Percentiles rank a stretch among this genome's conserved stretches.
phyloP scores from a whole-genome alignment of 495 filamentous ascomycete genomes.

The Penicillium canariense region DNA sequence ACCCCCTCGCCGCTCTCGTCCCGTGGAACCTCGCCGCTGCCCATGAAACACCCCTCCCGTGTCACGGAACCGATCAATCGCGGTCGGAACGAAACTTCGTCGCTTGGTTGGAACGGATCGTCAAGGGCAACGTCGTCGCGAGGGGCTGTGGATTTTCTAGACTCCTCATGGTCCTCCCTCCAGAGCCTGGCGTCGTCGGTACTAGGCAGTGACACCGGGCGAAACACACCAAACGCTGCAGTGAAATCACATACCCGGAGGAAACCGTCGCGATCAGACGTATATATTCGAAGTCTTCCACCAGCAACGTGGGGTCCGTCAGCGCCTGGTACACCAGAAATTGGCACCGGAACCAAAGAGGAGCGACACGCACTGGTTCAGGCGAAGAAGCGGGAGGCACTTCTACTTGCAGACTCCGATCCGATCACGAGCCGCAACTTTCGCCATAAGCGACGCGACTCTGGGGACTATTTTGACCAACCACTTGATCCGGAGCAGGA shows the following conservation, averaged over 20 bases:
- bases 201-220: conserved; percentile 45
- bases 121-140: conserved; percentile 32
- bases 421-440: conserved; percentile 42
- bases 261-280: conserved; percentile 46
- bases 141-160: conserved; percentile 44
- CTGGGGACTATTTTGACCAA: conserved; percentile 47
- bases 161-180: conserved; percentile 53
- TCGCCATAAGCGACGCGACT: conserved; percentile 59
- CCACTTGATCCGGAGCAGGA: conserved; percentile 54
- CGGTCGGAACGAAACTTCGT: conserved; percentile 22
- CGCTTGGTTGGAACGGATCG: conserved; percentile 31
- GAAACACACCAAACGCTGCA: conserved; percentile 29
- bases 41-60: conserved; percentile 46
- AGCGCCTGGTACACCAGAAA: conserved; percentile 35
- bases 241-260: conserved; percentile 33
- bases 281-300: conserved; percentile 39
- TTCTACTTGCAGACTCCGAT: conserved; percentile 54
- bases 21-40: conserved; percentile 47
- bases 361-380: conserved; percentile 55
- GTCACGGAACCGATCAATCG: conserved; percentile 28
- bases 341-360: conserved; percentile 56
- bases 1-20: conserved; percentile 46
- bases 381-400: conserved; percentile 61
- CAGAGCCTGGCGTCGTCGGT: conserved; percentile 54
- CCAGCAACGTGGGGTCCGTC: conserved; percentile 56